Evolutionary conservation across 2,329 filamentous ascomycete genomes (phyloP).

Genomic region (Monosporascus sp.): DNA sequence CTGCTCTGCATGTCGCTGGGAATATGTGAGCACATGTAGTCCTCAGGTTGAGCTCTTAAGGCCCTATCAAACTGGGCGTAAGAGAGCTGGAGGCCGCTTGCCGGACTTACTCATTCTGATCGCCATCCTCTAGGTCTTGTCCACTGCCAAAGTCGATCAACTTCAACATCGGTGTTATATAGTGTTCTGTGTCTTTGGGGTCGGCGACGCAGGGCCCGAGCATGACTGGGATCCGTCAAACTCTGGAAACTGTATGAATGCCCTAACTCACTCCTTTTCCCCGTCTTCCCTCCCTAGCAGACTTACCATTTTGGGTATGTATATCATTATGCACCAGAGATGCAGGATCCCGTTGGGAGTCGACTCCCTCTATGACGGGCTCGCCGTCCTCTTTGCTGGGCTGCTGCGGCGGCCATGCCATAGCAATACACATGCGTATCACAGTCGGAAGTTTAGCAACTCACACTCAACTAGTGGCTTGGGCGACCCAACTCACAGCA

Average conservation of each 20-base stretch:
- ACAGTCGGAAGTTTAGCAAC: not conserved
- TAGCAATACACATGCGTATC: slow-evolving; percentile 1
- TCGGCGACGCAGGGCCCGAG: not conserved
- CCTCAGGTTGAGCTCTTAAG: not conserved
- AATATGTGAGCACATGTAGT: too few species aligned
- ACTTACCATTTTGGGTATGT: not conserved
- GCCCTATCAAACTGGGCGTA: not conserved
- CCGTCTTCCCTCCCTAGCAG: too few species aligned
- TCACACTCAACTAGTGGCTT: not conserved
- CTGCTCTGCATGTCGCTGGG: not conserved
- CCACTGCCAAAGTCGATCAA: not conserved
- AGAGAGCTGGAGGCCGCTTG: not conserved
- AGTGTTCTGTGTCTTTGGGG: not conserved
- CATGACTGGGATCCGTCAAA: not conserved
- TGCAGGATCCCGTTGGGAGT: not conserved
- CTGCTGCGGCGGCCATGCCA: slow-evolving; percentile 1
- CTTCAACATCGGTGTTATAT: not conserved
- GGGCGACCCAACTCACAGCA: not conserved
- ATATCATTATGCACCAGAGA: not conserved
- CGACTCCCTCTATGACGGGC: not conserved
- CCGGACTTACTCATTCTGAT: not conserved
- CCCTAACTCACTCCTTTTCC: not conserved
- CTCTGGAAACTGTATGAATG: not conserved
- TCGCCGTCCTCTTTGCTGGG: not conserved
- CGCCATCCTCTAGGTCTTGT: not conserved